Percentiles rank a stretch among this genome's conserved stretches.
Evolutionary conservation across 2,329 filamentous ascomycete genomes (phyloP).

Genomic region (Alternaria atra): DNA sequence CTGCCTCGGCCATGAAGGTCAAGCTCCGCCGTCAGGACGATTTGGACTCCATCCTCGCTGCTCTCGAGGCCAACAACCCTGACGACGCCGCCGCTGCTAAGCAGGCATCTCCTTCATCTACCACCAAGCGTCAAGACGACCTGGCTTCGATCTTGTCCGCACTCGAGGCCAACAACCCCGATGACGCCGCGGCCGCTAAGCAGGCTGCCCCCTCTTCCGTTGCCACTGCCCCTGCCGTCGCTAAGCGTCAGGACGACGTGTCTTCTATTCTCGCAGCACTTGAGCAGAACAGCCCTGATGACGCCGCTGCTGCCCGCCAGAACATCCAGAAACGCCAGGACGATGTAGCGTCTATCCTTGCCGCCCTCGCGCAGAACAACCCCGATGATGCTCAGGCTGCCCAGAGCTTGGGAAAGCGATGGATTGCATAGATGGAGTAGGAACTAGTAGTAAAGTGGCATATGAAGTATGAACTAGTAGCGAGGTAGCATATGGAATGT

Average conservation of each 20-base stretch:
- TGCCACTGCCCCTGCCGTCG: background rate
- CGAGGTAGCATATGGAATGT: background rate
- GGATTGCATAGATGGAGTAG: slow-evolving; percentile 3
- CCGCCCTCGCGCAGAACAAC: slow-evolving; percentile 32
- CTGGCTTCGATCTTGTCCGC: slow-evolving; percentile 30
- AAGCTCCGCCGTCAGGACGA: slow-evolving; percentile 38
- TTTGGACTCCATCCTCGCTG: slow-evolving; percentile 31
- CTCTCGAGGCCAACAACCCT: slow-evolving; percentile 34
- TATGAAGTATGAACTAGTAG: too few species aligned
- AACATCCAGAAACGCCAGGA: slow-evolving; percentile 19
- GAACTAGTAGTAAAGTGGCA: background rate
- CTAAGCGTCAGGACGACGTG: slow-evolving; percentile 25
- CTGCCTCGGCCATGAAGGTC: slow-evolving; percentile 35
- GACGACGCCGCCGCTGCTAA: slow-evolving; percentile 35
- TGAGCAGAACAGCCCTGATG: slow-evolving; percentile 25
- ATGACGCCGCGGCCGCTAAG: slow-evolving; percentile 24
- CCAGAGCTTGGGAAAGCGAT: slow-evolving; percentile 6
- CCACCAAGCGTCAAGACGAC: slow-evolving; percentile 20
- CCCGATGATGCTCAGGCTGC: slow-evolving; percentile 36
- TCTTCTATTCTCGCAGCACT: slow-evolving; percentile 30
- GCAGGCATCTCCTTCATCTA: slow-evolving; percentile 6
- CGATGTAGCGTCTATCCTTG: slow-evolving; percentile 32
- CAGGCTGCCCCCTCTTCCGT: background rate
- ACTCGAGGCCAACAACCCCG: slow-evolving; percentile 33
- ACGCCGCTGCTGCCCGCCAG: slow-evolving; percentile 29